Evolutionary conservation across 495 filamentous ascomycete genomes (phyloP).

Genomic region (Amniculicola lignicola): DNA sequence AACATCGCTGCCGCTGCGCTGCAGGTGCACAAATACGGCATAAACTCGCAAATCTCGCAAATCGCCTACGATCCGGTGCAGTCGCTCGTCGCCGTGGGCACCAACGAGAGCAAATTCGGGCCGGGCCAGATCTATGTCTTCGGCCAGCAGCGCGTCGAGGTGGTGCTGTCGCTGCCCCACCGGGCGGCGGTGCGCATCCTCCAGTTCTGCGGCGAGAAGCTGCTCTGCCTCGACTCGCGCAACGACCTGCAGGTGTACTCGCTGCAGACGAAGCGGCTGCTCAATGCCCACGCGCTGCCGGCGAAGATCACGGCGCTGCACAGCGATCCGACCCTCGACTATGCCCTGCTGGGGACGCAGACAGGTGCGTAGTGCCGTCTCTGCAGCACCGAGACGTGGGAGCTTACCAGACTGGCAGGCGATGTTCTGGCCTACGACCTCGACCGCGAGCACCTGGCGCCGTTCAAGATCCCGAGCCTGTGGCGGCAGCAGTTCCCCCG

Average conservation of each 20-base stretch:
- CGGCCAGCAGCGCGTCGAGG: slow-evolving; percentile 75
- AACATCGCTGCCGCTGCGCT: neutral
- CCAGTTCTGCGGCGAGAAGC: slow-evolving; percentile 72
- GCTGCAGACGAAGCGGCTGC: slow-evolving; percentile 57
- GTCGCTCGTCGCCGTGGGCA: slow-evolving; percentile 90
- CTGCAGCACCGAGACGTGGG: neutral
- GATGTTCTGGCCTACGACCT: slow-evolving; percentile 89
- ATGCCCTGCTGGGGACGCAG: slow-evolving; percentile 60
- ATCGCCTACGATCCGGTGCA: slow-evolving; percentile 92
- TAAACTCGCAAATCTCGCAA: slow-evolving; percentile 75
- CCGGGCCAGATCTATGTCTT: slow-evolving; percentile 86
- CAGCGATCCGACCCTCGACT: slow-evolving; percentile 86
- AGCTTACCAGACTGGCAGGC: slow-evolving; percentile 41
- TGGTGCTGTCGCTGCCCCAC: slow-evolving; percentile 60
- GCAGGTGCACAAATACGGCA: slow-evolving; percentile 74
- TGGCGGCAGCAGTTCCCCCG: slow-evolving; percentile 67
- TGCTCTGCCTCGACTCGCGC: slow-evolving; percentile 77
- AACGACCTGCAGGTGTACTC: slow-evolving; percentile 81
- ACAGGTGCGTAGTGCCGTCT: slow-evolving; percentile 23
- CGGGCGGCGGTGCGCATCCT: slow-evolving; percentile 68
- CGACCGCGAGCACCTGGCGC: slow-evolving; percentile 70
- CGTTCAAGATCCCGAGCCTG: slow-evolving; percentile 77
- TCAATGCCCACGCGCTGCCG: slow-evolving; percentile 66
- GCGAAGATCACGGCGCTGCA: slow-evolving; percentile 66
- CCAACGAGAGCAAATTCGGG: slow-evolving; percentile 70